Conservation (phyloP, 257 asterid species). For the Thymus quinquecostatus region DNA sequence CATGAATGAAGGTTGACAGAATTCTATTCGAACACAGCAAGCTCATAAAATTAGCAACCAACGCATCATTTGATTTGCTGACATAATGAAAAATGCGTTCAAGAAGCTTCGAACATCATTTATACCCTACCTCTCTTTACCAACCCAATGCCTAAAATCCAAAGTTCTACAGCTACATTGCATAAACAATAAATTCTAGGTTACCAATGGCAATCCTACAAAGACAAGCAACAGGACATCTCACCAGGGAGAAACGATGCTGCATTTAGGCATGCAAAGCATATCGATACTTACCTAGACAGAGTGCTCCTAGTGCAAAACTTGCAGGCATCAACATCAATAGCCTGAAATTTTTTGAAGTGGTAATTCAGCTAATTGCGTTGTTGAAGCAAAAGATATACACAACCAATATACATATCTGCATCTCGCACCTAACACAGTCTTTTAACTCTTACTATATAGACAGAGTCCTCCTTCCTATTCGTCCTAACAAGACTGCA, state of each 20-base stretch:
- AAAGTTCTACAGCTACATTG: slow-evolving; percentile 21
- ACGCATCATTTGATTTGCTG: background rate
- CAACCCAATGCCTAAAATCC: slow-evolving; percentile 25
- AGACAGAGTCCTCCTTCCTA: slow-evolving; percentile 17
- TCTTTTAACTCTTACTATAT: slow-evolving; percentile 26
- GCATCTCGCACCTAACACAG: slow-evolving; percentile 33
- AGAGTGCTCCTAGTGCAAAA: slow-evolving; percentile 41
- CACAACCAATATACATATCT: slow-evolving; percentile 34
- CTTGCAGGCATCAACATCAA: slow-evolving; percentile 48
- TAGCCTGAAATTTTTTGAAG: slow-evolving; percentile 64
- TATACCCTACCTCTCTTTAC: background rate
- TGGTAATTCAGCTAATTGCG: slow-evolving; percentile 46
- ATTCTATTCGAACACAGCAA: background rate
- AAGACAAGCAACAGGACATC: slow-evolving; percentile 24
- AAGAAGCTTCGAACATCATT: background rate
- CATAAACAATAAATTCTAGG: slow-evolving; percentile 11
- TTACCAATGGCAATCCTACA: slow-evolving; percentile 14
- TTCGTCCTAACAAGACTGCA: slow-evolving; percentile 14
- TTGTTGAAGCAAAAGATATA: slow-evolving; percentile 30
- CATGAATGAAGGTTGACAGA: background rate
- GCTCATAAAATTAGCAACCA: background rate
- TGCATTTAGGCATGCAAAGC: slow-evolving; percentile 22
- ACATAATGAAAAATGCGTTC: background rate
- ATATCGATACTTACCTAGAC: slow-evolving; percentile 49
- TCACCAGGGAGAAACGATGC: slow-evolving; percentile 19